A percentile compares a stretch with the other conserved stretches of the same genome.
Evolutionary conservation across 495 filamentous ascomycete genomes (phyloP).

Genomic region (Podospora bellae-mahoneyi): DNA sequence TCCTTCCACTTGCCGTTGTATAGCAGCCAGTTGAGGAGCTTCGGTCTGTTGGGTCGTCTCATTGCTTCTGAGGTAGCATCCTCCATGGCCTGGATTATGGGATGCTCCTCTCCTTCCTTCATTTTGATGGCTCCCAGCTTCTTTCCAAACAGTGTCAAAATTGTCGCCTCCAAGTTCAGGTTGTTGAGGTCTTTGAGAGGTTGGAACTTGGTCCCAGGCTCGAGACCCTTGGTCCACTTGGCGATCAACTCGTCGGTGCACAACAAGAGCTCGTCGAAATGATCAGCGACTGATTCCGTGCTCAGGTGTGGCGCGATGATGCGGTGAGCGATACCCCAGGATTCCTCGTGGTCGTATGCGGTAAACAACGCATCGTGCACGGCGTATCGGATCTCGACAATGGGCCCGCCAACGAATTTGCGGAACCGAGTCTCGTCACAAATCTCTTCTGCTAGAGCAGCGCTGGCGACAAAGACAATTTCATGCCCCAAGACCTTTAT

Average conservation of each 20-base stretch:
- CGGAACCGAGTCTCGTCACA: conserved; percentile 67
- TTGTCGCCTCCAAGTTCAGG: conserved; percentile 66
- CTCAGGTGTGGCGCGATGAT: conserved; percentile 65
- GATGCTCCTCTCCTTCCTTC: conserved; percentile 54
- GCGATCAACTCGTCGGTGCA: conserved; percentile 61
- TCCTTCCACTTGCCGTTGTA: conserved; percentile 52
- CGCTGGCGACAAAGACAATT: conserved; percentile 46
- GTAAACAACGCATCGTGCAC: conserved; percentile 67
- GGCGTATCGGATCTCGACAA: conserved; percentile 57
- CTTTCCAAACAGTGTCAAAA: conserved; percentile 59
- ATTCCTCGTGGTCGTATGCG: conserved; percentile 58
- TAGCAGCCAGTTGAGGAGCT: conserved; percentile 53
- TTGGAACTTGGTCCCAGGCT: conserved; percentile 45
- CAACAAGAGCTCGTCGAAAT: conserved; percentile 66
- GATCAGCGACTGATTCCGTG: conserved; percentile 54
- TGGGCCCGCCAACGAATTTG: conserved; percentile 54
- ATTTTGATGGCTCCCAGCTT: conserved; percentile 65
- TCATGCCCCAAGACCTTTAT: conserved; percentile 50
- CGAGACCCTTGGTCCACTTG: conserved; percentile 60
- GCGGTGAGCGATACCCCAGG: conserved; percentile 71
- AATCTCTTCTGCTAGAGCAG: conserved; percentile 60
- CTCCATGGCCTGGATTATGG: conserved; percentile 63
- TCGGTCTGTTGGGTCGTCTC: conserved; percentile 51
- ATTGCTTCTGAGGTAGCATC: conserved; percentile 59
- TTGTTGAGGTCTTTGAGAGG: conserved; percentile 66